Conservation (phyloP, 2,329 filamentous ascomycete species). For the Teratosphaeriaceae sp. region DNA sequence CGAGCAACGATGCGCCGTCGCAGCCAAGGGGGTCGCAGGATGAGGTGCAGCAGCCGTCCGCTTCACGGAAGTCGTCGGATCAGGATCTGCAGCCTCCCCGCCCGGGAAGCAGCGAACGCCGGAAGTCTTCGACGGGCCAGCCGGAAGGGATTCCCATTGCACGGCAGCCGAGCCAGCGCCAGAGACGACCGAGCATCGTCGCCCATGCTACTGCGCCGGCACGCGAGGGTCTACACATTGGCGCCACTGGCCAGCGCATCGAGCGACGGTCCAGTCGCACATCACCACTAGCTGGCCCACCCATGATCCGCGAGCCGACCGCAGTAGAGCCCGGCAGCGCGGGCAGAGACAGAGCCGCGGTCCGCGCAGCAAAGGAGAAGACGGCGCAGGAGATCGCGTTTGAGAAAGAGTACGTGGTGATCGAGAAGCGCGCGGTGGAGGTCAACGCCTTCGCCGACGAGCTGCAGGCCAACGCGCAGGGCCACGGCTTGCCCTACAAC, state of each 20-base stretch:
- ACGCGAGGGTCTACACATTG: conserved; percentile 29
- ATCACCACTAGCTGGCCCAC: conserved; percentile 33
- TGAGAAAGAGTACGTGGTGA: conserved; percentile 89
- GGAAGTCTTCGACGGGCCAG: conserved; percentile 20
- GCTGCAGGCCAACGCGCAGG: conserved; percentile 62
- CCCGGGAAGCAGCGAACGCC: conserved; percentile 16
- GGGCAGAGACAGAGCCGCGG: conserved; percentile 16
- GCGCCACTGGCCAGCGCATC: conserved; percentile 28
- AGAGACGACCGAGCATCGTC: conserved; percentile 37
- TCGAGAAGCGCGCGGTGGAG: conserved; percentile 91
- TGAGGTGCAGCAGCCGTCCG: conserved; percentile 10
- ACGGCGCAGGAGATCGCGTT: conserved; percentile 83
- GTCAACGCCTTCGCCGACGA: conserved; percentile 97
- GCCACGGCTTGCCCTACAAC: conserved; percentile 40
- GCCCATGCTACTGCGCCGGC: conserved; percentile 41
- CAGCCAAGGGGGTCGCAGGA: conserved; percentile 17
- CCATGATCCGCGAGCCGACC: conserved; percentile 42
- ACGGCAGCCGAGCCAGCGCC: conserved; percentile 31
- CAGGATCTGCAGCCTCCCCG: conserved; percentile 16
- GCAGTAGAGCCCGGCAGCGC: conserved; percentile 13
- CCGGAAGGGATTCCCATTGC: conserved; percentile 15
- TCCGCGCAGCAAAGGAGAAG: conserved; percentile 49
- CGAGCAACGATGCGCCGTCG: conserved; percentile 7
- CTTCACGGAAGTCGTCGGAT: conserved; percentile 21
- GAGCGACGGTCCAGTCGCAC: conserved; percentile 57